phyloP scores from a whole-genome alignment of 2,329 filamentous ascomycete genomes.

The Ophiostoma sp. region DNA sequence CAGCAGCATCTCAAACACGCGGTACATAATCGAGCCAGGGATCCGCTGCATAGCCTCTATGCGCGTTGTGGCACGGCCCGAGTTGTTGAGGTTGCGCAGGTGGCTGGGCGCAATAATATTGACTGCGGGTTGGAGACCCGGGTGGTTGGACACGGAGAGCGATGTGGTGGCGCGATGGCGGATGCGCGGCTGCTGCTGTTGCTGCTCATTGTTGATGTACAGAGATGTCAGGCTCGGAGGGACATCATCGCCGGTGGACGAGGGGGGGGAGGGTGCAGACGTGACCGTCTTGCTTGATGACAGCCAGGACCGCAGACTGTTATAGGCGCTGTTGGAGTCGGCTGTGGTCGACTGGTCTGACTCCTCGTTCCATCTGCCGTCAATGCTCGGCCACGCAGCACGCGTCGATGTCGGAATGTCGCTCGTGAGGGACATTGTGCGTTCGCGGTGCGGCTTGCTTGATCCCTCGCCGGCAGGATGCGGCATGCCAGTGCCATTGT shows the following conservation, averaged over 20 bases:
- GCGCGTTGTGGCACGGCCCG: slow-evolving; percentile 35
- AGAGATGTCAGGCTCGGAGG: slow-evolving; percentile 23
- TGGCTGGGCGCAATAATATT: slow-evolving; percentile 52
- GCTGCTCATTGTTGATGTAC: slow-evolving; percentile 20
- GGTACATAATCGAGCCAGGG: slow-evolving; percentile 63
- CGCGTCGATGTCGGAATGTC: slow-evolving; percentile 18
- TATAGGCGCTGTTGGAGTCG: slow-evolving; percentile 27
- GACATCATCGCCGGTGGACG: slow-evolving; percentile 20
- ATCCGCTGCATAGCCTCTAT: slow-evolving; percentile 47
- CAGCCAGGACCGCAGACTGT: slow-evolving; percentile 28
- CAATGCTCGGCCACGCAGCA: slow-evolving; percentile 23
- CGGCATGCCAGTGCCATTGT: slow-evolving; percentile 16
- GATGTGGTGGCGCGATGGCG: slow-evolving; percentile 52
- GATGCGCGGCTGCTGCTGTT: slow-evolving; percentile 33
- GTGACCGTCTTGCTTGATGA: slow-evolving; percentile 21
- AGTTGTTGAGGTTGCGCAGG: slow-evolving; percentile 21
- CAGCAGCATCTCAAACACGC: slow-evolving; percentile 70
- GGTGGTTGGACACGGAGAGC: slow-evolving; percentile 45
- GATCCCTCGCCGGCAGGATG: neutral
- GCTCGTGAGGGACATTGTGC: slow-evolving; percentile 25
- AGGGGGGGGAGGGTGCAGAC: slow-evolving; percentile 21
- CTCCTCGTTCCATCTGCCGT: slow-evolving; percentile 21
- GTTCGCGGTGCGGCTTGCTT: slow-evolving; percentile 19
- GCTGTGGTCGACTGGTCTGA: slow-evolving; percentile 25
- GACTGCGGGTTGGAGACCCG: slow-evolving; percentile 62